Evolutionary conservation across 306 rosid genomes (phyloP), one percentile per base, ranked within the genome.

Genomic region (Potentilla sterilis): DNA sequence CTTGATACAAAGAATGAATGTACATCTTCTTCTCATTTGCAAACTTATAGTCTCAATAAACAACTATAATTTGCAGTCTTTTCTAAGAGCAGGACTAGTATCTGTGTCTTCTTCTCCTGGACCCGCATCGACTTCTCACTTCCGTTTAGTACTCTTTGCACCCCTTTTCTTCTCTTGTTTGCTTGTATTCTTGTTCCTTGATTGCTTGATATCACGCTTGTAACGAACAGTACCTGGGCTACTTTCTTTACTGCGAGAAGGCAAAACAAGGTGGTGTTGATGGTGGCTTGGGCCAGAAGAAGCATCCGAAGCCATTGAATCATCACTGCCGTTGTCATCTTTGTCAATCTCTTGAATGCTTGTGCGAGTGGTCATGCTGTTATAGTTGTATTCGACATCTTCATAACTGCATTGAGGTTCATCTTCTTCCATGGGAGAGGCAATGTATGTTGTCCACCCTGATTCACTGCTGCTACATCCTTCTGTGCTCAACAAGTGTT

Each of bases 221-320:
- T 75, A 81, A 6, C 67, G 75, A 9, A 82, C 74, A 0, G 77
- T 19, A 7, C 81, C 82, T 3, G 69, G 69, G 35, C 83, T 79
- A 47, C 76, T 71, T 16, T 72, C 74, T 44, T 83, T 61, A 12
- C 75, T 43, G 1, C 35, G 72, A 35, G 73, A 37, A 69, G 37
- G 73, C 13, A 41, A n/a, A 9, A 16, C 43, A 63, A 34, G 68
- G 21, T 63, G 38, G 51, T 79, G 68, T 13, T 72, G 73, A 59
- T 80, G 80, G 67, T 81, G 70, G 77, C 83, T 69, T 13, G 91
- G 93, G 43, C 94, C 92, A 4, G 96, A 90, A 0, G 97, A 92
- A 61, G 97, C 94, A 76, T 92, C 96, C 0, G 97, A 92, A 71
- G 93, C 94, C 96, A 88, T 83, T 1, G 96, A 92, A 82, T 88